Evolutionary conservation across 2,329 filamentous ascomycete species (phyloP).

Genomic region (Alternaria sp.): DNA sequence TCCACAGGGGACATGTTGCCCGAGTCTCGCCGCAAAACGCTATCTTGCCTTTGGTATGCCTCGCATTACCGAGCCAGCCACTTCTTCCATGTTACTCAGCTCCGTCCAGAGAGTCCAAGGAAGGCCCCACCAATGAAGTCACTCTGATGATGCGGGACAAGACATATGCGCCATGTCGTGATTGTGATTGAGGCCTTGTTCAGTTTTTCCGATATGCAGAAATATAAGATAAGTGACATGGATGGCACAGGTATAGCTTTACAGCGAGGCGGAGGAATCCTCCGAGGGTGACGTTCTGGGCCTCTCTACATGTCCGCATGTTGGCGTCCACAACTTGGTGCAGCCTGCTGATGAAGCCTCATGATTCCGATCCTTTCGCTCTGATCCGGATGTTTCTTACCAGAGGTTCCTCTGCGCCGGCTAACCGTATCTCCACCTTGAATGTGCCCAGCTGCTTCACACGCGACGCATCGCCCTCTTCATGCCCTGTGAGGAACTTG

Average conservation of each 20-base stretch:
- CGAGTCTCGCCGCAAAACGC: conserved; percentile 47
- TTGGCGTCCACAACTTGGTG: conserved; percentile 17
- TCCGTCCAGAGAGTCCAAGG: conserved; percentile 12
- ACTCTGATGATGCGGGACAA: conserved; percentile 1
- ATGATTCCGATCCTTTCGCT: conserved; percentile 39
- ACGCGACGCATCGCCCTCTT: conserved; percentile 52
- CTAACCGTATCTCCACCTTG: conserved; percentile 61
- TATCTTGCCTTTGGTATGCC: conserved; percentile 27
- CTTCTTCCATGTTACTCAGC: conserved; percentile 11
- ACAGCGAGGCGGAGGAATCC: conserved; percentile 32
- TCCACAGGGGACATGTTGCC: conserved; percentile 28
- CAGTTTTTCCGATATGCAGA: conserved; percentile 33
- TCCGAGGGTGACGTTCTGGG: conserved; percentile 6
- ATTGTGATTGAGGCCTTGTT: conserved; percentile 31
- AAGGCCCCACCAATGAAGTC: conserved; percentile 35
- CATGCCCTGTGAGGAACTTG: conserved; percentile 55
- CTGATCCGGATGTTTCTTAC: conserved; percentile 46
- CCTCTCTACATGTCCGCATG: conserved; percentile 14
- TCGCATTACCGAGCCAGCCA: conserved; percentile 37
- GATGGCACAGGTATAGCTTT: conserved; percentile 39
- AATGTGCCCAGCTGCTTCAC: conserved; percentile 64
- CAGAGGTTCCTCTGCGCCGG: conserved; percentile 55
- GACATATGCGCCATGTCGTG: conserved; percentile 17
- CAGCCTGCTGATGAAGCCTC: conserved; percentile 8
- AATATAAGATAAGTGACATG: conserved; percentile 26